Evolutionary conservation across 805 yeast genomes (phyloP), one percentile per base, ranked within the genome.

Genomic region (Starmerella khaoyaiensis): DNA sequence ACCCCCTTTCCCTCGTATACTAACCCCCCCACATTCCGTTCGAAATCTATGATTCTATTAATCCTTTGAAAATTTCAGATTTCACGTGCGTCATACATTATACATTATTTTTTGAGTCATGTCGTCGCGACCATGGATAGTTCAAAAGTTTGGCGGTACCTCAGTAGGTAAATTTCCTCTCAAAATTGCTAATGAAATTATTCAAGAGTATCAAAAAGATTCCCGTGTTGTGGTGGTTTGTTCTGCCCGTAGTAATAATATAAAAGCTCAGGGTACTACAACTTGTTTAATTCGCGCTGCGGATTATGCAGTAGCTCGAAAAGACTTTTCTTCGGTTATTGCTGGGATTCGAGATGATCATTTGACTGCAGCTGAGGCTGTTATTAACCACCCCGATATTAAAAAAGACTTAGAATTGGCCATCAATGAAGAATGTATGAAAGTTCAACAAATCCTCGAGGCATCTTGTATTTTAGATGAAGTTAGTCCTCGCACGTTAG

Each of bases 61-160:
- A n/a, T n/a, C n/a, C n/a, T n/a, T n/a, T n/a, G n/a, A n/a, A n/a
- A n/a, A n/a, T n/a, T n/a, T n/a, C n/a, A n/a, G n/a, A n/a, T n/a
- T n/a, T n/a, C n/a, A n/a, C n/a, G n/a, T n/a, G n/a, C n/a, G n/a
- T n/a, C n/a, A n/a, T n/a, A n/a, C n/a, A n/a, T n/a, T n/a, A n/a
- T n/a, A n/a, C n/a, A n/a, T n/a, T n/a, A n/a, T n/a, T n/a, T n/a
- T n/a, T n/a, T n/a, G n/a, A 3, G 21, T 21, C 20, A 16, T 20
- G 33, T 46, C 36, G 31, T 11, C 26, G n/a, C 52, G 50, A 26
- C 59, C 33, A 14, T 78, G 87, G 86, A 58, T 79, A 3, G 79
- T 90, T 5, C 98, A 90, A 59, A 90, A 90, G 60, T 90, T 82
- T 53, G 98, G 98, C 33, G 98, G 98, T 37, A 90, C 98, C 12